Evolutionary conservation across 257 asterid species (phyloP).

Genomic region (Scutellaria galericulata): DNA sequence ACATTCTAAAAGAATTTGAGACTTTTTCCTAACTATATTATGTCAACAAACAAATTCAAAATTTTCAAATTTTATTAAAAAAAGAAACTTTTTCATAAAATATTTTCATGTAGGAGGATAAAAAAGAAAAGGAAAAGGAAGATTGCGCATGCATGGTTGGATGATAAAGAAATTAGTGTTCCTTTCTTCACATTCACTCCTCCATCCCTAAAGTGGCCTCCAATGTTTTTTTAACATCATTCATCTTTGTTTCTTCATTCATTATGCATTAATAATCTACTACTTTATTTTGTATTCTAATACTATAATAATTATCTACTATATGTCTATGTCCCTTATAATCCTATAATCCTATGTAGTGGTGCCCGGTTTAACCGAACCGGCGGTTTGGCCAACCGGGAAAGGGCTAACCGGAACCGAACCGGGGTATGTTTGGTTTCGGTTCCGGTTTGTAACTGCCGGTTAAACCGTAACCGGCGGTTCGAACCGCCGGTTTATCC

Average conservation of each 20-base stretch:
- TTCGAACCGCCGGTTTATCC: too few relatives aligned
- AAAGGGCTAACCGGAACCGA: too few relatives aligned
- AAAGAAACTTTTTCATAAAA: not conserved
- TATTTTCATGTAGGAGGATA: conserved; percentile 19
- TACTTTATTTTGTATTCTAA: conserved; percentile 12
- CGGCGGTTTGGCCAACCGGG: too few relatives aligned
- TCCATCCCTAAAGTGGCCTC: conserved; percentile 37
- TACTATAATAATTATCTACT: conserved; percentile 9
- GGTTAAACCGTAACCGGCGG: too few relatives aligned
- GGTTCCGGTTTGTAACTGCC: too few relatives aligned
- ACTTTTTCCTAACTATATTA: not conserved
- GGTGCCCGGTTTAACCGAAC: too few relatives aligned
- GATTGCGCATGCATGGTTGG: conserved; percentile 56
- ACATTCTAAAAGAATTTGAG: too few relatives aligned
- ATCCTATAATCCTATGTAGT: too few relatives aligned
- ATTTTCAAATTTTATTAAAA: not conserved
- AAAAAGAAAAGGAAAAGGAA: conserved; percentile 22
- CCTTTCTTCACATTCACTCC: conserved; percentile 53
- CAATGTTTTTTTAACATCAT: conserved; percentile 26
- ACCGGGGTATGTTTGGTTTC: too few relatives aligned
- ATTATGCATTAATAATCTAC: not conserved
- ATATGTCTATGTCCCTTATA: not conserved
- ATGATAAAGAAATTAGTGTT: conserved; percentile 41
- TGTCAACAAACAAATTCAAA: not conserved
- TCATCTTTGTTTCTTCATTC: conserved; percentile 16